Base-by-base conservation (phyloP, 169 alveolate genomes). In the Plasmodium relictum region DNA sequence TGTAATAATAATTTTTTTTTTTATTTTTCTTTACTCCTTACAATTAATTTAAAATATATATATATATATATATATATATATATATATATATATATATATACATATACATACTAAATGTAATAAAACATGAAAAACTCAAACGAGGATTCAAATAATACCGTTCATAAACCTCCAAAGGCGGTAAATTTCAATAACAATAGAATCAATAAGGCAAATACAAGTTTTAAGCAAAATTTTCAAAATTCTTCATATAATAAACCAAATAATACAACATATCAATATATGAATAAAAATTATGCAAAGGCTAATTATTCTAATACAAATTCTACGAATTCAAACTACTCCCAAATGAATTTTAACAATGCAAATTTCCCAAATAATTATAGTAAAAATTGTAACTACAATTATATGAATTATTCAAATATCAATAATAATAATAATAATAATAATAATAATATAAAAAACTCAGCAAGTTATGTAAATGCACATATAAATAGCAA, bases 211-310 rank as follows among this genome's bases (percentile, higher is more conserved):
- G 73, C 37, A 6, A 48, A 61, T 18, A 12, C 73, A 44, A 74
- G 42, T 59, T 74, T 59, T 26, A 74, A 74, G n/a, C 72, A 56
- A 24, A 56, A 26, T 44, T 59, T 74, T 41, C 56, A 59, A 74
- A 48, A 18, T 66, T 12, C 88, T 2, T 59, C 22, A 16, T 59
- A 59, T 74, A 61, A 26, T 50, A 74, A 59, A 59, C 52, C 73
- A 9, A 74, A 45, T 59, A 74, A 48, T 63, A 39, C 59, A 56
- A 44, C 41, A 26, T 52, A 58, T 59, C 88, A 58, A 18, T 45
- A 18, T 69, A 20, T 16, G 18, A 69, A 45, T 42, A 45, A 41
- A 8, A 45, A 45, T 20, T 69, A 44, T 69, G 6, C 59, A 6
- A 69, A 20, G 14, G 45, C 59, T n/a, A 69, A 24, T 61, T 18